Evolutionary conservation across 495 filamentous ascomycete genomes (phyloP), one percentile per base, ranked within the genome.

Genomic region (Pseudomonodictys pantanalensis): DNA sequence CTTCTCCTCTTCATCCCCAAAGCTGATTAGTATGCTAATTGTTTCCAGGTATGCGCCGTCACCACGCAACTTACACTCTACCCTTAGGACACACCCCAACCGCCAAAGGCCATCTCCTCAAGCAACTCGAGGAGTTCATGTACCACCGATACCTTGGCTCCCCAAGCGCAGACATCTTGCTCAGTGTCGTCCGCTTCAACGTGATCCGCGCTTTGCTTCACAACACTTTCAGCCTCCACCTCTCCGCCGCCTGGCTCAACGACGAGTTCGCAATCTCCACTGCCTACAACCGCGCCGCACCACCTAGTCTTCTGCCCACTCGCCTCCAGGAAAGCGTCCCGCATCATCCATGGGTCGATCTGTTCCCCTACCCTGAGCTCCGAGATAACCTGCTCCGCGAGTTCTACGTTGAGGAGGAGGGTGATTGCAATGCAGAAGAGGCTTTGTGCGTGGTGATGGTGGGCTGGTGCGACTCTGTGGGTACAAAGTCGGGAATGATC

Each of bases 91-190:
- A n/a, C n/a, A n/a, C n/a, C n/a, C n/a, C n/a, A n/a, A n/a, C n/a
- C n/a, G n/a, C n/a, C n/a, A n/a, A n/a, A n/a, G n/a, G n/a, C n/a
- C n/a, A n/a, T n/a, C n/a, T n/a, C n/a, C n/a, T n/a, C n/a, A n/a
- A n/a, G n/a, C n/a, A n/a, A n/a, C n/a, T n/a, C n/a, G n/a, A n/a
- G n/a, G n/a, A n/a, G n/a, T n/a, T n/a, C n/a, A n/a, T n/a, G n/a
- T n/a, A n/a, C n/a, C n/a, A n/a, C n/a, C n/a, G n/a, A n/a, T n/a
- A n/a, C n/a, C n/a, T n/a, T n/a, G n/a, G n/a, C n/a, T n/a, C n/a
- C n/a, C 79, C 77, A n/a, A 7, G 32, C 15, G 15, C 32, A 35
- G 32, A 35, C 15, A 7, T 35, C 15, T 15, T 35, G 8, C 32
- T 35, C 15, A 15, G 32, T 8, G 8, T 35, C 8, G 32, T 35